Evolutionary conservation across 371 early-diverging fungal species (phyloP).

Genomic region (Actinomucor elegans): DNA sequence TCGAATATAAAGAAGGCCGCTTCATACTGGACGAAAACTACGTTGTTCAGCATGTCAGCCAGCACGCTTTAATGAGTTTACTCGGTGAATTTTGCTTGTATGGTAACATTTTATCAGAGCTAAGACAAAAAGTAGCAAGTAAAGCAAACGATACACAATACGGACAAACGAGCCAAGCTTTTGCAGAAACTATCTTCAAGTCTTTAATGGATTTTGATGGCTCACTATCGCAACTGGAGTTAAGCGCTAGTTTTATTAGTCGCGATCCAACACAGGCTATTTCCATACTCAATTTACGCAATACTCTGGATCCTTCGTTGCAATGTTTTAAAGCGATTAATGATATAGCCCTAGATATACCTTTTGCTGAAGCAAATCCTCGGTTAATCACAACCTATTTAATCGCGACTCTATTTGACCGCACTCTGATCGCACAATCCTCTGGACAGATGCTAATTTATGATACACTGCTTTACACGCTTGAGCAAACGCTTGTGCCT

Average conservation of each 20-base stretch:
- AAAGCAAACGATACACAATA: conserved; percentile 8
- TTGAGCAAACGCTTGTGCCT: conserved; percentile 27
- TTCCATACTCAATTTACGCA: conserved; percentile 18
- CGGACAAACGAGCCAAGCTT: conserved; percentile 44
- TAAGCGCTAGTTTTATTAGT: conserved; percentile 13
- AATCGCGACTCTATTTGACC: conserved; percentile 25
- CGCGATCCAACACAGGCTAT: conserved; percentile 2
- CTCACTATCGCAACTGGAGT: conserved; percentile 22
- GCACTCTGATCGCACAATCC: conserved; percentile 19
- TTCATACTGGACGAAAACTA: conserved; percentile 15
- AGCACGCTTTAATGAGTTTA: conserved; percentile 7
- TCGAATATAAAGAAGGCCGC: conserved; percentile 5
- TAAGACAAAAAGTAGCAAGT: conserved; percentile 15
- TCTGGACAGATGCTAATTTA: conserved; percentile 13
- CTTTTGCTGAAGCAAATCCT: conserved; percentile 8
- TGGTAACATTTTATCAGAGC: conserved; percentile 27
- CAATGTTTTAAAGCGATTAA: conserved; percentile 16
- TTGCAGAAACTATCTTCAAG: conserved; percentile 24
- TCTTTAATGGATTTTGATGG: conserved; percentile 28
- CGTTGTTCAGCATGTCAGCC: conserved; percentile 20
- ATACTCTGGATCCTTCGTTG: conserved; percentile 1
- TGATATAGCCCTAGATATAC: conserved; percentile 2
- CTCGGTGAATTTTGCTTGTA: conserved; percentile 24
- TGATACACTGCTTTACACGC: conserved; percentile 16
- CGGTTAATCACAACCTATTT: conserved; percentile 10